Evolutionary conservation across 441 rosid genomes (phyloP).

Genomic region (Kokia cookei): DNA sequence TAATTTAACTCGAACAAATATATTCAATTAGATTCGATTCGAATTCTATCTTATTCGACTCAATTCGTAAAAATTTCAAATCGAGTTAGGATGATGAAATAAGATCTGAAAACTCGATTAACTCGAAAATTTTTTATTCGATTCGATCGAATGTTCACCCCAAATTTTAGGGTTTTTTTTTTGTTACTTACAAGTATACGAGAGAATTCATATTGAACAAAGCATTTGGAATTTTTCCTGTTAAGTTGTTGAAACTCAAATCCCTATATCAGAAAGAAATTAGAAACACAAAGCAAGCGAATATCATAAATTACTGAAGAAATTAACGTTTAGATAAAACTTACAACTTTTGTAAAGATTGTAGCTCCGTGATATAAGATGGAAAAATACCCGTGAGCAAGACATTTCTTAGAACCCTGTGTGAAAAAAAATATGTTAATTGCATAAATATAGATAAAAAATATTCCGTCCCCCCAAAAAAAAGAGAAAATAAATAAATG

Average conservation of each 20-base stretch:
- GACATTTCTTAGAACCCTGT: slow-evolving; percentile 44
- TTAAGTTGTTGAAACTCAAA: slow-evolving; percentile 34
- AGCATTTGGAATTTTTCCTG: slow-evolving; percentile 24
- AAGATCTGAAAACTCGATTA: too few relatives aligned
- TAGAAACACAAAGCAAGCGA: background rate
- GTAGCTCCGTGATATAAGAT: slow-evolving; percentile 32
- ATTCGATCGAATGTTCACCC: too few relatives aligned
- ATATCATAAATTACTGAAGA: background rate
- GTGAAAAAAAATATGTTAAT: background rate
- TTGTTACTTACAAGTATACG: slow-evolving; percentile 20
- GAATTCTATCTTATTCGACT: too few relatives aligned
- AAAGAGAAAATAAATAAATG: background rate
- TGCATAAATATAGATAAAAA: background rate
- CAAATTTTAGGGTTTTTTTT: too few relatives aligned
- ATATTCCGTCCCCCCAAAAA: too few relatives aligned
- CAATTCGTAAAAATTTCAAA: too few relatives aligned
- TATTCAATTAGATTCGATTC: too few relatives aligned
- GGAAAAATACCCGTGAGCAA: slow-evolving; percentile 38
- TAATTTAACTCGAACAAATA: too few relatives aligned
- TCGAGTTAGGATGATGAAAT: too few relatives aligned
- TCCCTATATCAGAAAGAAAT: slow-evolving; percentile 15
- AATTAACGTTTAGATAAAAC: background rate
- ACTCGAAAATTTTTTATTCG: too few relatives aligned
- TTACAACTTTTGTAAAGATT: slow-evolving; percentile 30
- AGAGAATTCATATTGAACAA: slow-evolving; percentile 16